These are phyloP conservation scores for Auriscalpium microsporum DNA, from an alignment of 768 basidiomycete genomes.

Conservation along the genomic window DNA sequence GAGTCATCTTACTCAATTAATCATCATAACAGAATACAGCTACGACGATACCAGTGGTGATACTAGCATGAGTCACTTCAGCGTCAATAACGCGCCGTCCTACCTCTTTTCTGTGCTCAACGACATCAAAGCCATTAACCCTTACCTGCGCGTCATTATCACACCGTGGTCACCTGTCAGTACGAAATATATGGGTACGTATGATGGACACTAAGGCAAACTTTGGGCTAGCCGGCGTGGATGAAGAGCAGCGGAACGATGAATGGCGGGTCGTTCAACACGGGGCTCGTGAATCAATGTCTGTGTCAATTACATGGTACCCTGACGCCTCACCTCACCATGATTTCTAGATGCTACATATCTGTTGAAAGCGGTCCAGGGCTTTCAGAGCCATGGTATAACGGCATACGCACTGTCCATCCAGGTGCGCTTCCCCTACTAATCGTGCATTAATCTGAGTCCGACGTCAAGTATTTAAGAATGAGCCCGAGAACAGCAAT, in stretches of 20 bases:
- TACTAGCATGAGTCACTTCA: conserved; percentile 48
- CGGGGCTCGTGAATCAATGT: conserved; percentile 35
- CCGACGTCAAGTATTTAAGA: conserved; percentile 26
- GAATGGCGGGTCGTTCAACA: conserved; percentile 54
- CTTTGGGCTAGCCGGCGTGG: conserved; percentile 55
- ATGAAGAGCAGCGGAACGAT: conserved; percentile 65
- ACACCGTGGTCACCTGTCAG: conserved; percentile 71
- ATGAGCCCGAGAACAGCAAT: conserved; percentile 46
- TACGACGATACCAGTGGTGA: conserved; percentile 59
- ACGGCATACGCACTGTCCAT: conserved; percentile 55
- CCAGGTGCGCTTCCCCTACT: conserved; percentile 25
- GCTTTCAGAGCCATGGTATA: conserved; percentile 54
- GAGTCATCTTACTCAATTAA: neutral
- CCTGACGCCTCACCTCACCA: neutral
- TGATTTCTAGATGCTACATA: conserved; percentile 52
- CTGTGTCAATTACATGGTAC: neutral
- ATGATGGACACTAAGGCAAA: too few species aligned
- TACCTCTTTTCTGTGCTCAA: conserved; percentile 53
- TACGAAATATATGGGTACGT: neutral
- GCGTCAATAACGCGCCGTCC: conserved; percentile 48
- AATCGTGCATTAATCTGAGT: neutral
- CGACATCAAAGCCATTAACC: conserved; percentile 57
- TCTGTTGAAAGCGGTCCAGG: conserved; percentile 64
- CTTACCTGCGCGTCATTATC: conserved; percentile 43
- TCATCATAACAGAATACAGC: conserved; percentile 43